These are phyloP conservation scores for Suhomyces prunicola DNA, from an alignment of 805 yeast species.

Conservation along the genomic window DNA sequence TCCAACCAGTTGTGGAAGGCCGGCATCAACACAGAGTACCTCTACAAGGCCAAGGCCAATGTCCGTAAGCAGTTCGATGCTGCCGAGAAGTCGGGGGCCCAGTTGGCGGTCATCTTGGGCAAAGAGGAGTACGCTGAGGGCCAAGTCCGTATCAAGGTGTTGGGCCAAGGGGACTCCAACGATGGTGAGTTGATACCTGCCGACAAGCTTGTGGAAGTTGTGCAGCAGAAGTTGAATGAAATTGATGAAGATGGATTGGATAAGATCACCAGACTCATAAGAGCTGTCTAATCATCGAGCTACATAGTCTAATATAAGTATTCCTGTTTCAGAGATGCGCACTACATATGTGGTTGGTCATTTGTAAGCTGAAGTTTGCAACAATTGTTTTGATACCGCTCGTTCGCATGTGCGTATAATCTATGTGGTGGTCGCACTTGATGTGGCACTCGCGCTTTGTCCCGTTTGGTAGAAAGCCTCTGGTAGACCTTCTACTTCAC, in stretches of 20 bases:
- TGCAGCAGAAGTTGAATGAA: slow-evolving; percentile 34
- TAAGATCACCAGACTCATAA: slow-evolving; percentile 61
- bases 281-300: slow-evolving; percentile 40
- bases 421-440: neutral
- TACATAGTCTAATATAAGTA: neutral
- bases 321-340: neutral
- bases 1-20: slow-evolving; percentile 82
- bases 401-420: too few species aligned
- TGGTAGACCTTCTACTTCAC: too few species aligned
- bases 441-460: neutral
- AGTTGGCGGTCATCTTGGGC: slow-evolving; percentile 88
- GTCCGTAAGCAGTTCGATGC: slow-evolving; percentile 96
- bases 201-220: slow-evolving; percentile 55
- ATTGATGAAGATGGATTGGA: slow-evolving; percentile 54
- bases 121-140: slow-evolving; percentile 89
- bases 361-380: too few species aligned
- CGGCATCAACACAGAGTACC: slow-evolving; percentile 86
- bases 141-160: slow-evolving; percentile 75
- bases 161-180: slow-evolving; percentile 82
- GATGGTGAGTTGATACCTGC: slow-evolving; percentile 76
- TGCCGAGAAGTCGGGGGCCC: slow-evolving; percentile 92
- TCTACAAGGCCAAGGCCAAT: slow-evolving; percentile 91
- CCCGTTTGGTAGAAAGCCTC: neutral
- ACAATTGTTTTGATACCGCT: neutral
- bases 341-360: neutral